Conservation (phyloP, 179 eudicot genomes). For the Gypsophila paniculata region DNA sequence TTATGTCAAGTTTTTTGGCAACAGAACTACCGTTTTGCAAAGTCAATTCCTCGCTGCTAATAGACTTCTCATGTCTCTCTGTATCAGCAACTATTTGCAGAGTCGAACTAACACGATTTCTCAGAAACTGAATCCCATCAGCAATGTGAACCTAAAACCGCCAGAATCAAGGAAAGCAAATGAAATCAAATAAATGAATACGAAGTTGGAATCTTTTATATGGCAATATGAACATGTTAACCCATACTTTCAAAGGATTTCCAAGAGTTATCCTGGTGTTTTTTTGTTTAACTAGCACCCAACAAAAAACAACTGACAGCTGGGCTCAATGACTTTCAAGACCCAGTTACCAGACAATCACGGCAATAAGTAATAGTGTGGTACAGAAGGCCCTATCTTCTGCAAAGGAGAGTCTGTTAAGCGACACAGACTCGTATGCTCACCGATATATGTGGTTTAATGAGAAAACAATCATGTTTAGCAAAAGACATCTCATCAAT, state of each 20-base stretch:
- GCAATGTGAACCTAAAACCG: constrained; percentile 60
- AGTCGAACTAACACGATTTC: constrained; percentile 31
- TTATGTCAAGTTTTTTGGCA: constrained; percentile 41
- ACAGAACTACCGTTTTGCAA: constrained; percentile 26
- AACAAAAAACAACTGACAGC: not conserved
- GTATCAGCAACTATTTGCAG: constrained; percentile 20
- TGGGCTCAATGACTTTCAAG: constrained; percentile 3
- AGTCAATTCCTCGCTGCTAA: constrained; percentile 12
- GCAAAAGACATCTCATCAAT: not conserved
- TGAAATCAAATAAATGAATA: not conserved
- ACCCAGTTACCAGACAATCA: not conserved
- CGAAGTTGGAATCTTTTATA: too few species aligned
- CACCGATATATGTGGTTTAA: not conserved
- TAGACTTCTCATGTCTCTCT: constrained; percentile 15
- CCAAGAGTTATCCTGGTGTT: not conserved
- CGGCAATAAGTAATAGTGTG: not conserved
- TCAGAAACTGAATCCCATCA: constrained; percentile 73
- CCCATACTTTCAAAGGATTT: too few species aligned
- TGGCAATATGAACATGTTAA: too few species aligned
- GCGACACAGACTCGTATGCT: not conserved
- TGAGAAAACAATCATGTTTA: not conserved
- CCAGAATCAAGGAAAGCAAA: not conserved
- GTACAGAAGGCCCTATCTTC: not conserved
- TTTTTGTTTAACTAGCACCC: not conserved
- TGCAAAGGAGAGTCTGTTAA: not conserved